A percentile compares a stretch with the other conserved stretches of the same genome.
Evolutionary conservation across 768 basidiomycete species (phyloP).

Genomic region (Sarcomyxa edulis): DNA sequence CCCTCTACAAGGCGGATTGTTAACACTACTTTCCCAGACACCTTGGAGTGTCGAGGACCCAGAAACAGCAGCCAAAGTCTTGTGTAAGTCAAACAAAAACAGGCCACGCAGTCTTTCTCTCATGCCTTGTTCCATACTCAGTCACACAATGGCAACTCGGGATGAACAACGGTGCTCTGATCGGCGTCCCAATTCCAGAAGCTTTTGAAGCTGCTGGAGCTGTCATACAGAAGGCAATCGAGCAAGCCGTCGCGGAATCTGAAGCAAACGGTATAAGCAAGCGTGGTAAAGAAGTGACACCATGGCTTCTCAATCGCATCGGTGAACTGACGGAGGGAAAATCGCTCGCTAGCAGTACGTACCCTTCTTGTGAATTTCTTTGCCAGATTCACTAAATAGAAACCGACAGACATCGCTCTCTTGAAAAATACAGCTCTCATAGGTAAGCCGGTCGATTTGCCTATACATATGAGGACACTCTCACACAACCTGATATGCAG

Average conservation of each 20-base stretch:
- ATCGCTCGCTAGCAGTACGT: slow-evolving; percentile 40
- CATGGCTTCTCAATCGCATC: slow-evolving; percentile 86
- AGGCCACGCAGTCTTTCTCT: not conserved
- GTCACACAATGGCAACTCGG: slow-evolving; percentile 68
- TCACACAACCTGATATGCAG: too few species aligned
- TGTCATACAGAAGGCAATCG: slow-evolving; percentile 69
- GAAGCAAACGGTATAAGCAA: slow-evolving; percentile 74
- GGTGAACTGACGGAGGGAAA: slow-evolving; percentile 72
- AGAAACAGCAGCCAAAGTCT: slow-evolving; percentile 60
- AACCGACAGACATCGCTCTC: slow-evolving; percentile 76
- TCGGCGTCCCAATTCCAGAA: slow-evolving; percentile 88
- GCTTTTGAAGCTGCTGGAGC: slow-evolving; percentile 64
- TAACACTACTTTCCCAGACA: slow-evolving; percentile 39
- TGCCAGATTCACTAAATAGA: not conserved
- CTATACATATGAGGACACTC: too few species aligned
- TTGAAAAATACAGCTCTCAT: slow-evolving; percentile 84
- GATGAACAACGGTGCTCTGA: slow-evolving; percentile 70
- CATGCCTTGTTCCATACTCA: slow-evolving; percentile 23
- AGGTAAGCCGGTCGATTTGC: slow-evolving; percentile 43
- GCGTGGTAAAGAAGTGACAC: slow-evolving; percentile 88
- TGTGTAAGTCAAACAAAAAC: slow-evolving; percentile 65
- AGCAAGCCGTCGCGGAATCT: slow-evolving; percentile 81
- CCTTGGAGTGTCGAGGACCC: slow-evolving; percentile 75
- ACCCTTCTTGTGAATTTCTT: not conserved
- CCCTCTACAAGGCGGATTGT: slow-evolving; percentile 1